Percentiles rank a stretch among this genome's conserved stretches.
Evolutionary conservation across 2,329 filamentous ascomycete species (phyloP).

Genomic region (Aspergillus novofumigatus): DNA sequence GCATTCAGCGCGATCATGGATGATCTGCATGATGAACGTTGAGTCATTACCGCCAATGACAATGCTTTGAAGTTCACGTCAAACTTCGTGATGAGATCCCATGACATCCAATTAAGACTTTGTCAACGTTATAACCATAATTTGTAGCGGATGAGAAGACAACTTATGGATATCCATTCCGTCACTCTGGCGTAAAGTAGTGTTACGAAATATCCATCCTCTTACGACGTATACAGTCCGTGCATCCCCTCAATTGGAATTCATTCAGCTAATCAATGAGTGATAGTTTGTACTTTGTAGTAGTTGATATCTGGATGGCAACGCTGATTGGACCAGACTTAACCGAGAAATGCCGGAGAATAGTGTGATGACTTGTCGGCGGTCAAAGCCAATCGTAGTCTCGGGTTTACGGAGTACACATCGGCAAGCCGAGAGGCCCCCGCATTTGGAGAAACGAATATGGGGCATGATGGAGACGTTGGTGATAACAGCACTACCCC

Average conservation of each 20-base stretch:
- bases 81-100: neutral
- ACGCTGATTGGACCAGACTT: neutral
- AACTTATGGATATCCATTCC: neutral
- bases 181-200: neutral
- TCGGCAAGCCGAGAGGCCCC: conserved; percentile 28
- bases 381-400: conserved; percentile 19
- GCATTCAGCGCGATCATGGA: neutral
- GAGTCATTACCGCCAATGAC: neutral
- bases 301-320: neutral
- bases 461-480: neutral
- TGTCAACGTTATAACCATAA: neutral
- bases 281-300: neutral
- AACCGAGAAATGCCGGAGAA: neutral
- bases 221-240: neutral
- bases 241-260: neutral
- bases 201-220: neutral
- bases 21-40: neutral
- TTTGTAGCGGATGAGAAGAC: neutral
- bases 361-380: conserved; percentile 9
- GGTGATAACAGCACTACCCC: neutral
- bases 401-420: conserved; percentile 20
- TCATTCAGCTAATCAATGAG: neutral
- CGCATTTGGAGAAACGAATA: conserved; percentile 13
- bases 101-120: neutral
- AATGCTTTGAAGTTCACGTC: neutral